Percentiles rank a stretch among this genome's conserved stretches.
Evolutionary conservation across 805 yeast genomes (phyloP).

Genomic region (Myxozyma neotropica): DNA sequence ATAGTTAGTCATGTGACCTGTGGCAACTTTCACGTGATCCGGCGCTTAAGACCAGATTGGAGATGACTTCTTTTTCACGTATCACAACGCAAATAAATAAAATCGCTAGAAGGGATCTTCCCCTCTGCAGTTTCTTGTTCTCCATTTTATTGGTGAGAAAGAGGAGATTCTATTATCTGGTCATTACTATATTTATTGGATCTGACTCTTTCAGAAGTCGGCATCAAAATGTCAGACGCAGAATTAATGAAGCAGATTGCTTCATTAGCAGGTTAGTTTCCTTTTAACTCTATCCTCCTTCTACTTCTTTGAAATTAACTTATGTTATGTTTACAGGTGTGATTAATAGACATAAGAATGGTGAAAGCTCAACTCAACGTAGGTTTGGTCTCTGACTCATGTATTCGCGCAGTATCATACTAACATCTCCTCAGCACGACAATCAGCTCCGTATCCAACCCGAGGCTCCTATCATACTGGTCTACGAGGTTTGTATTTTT

Average conservation of each 20-base stretch:
- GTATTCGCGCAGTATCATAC: background rate
- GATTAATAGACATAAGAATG: constrained; percentile 33
- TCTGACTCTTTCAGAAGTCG: too few relatives aligned
- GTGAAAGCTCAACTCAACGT: constrained; percentile 2
- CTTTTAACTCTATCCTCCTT: background rate
- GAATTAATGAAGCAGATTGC: constrained; percentile 35
- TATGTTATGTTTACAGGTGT: constrained; percentile 25
- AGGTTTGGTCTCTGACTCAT: background rate
- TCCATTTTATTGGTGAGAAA: background rate
- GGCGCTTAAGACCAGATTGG: too few relatives aligned
- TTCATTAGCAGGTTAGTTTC: constrained; percentile 30
- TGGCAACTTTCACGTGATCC: background rate
- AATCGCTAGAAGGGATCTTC: too few relatives aligned
- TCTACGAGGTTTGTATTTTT: background rate
- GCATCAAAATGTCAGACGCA: constrained; percentile 29
- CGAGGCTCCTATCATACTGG: background rate
- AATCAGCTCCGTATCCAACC: constrained; percentile 5
- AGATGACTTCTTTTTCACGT: too few relatives aligned
- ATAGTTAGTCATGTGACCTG: constrained; percentile 3
- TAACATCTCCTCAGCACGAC: background rate
- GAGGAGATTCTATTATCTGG: background rate
- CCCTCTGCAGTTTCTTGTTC: background rate
- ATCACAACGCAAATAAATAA: too few relatives aligned
- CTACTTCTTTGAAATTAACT: background rate
- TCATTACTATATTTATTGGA: too few relatives aligned